Evolutionary conservation across 1,139 yeast species (phyloP), one percentile per base, ranked within the genome.

Genomic region (Candida tropicalis): DNA sequence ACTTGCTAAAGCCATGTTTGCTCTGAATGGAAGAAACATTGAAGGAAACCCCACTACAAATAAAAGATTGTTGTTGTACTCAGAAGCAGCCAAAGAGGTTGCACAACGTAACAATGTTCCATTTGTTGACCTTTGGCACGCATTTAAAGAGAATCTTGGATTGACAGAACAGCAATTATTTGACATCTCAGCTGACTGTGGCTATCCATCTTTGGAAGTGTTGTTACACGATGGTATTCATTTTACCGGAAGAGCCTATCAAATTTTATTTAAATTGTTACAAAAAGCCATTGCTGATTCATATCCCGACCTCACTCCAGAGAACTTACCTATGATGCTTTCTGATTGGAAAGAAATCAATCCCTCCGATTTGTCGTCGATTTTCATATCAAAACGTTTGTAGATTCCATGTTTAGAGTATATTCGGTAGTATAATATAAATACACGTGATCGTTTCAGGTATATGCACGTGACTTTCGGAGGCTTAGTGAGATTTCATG

Each of bases 151-250:
- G 3, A 43, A 49, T n/a, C 63, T 63, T 9, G 47, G 49, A 2
- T 50, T 48, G 47, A 42, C 54, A 6, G 50, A 48, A 34, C 50
- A 53, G 13, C 51, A 57, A 18, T 32, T 60, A 7, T 37, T 57
- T 12, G 42, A 52, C 6, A 23, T 38, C n/a, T 33, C 35, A 9
- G 41, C 26, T 12, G 39, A 35, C n/a, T 20, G 10, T 1, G 46
- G 38, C 3, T 11, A 51, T 48, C 29, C 38, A 17, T 45, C 51
- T 7, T 52, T 65, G 42, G 46, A 48, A 0, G 50, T 48, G 5
- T 55, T 58, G 23, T 48, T 68, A 11, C 17, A 56, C 8, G 93
- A 86, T 55, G 96, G 96, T 0, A 63, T 88, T 35, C 96, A 88
- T 59, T 84, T 74, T 57, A 71, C 79, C 2, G 80, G 82, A 0